These are phyloP conservation scores for Salix viminalis DNA, from an alignment of 345 rosid genomes.

Conservation along the genomic window DNA sequence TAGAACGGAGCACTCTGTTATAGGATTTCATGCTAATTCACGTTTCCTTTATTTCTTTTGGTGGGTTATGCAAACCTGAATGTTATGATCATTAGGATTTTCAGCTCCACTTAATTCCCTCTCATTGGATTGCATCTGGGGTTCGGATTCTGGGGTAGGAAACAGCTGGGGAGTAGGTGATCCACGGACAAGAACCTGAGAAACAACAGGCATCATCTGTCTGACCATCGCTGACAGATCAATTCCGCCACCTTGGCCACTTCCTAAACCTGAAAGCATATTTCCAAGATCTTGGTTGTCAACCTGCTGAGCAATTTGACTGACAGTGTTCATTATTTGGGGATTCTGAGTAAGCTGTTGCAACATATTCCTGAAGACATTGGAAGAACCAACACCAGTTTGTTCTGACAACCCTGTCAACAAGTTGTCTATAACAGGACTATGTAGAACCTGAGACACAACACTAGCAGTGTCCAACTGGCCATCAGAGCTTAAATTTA, in stretches of 20 bases:
- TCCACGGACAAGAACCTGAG: slow-evolving; percentile 58
- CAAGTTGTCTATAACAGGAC: slow-evolving; percentile 66
- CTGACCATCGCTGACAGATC: slow-evolving; percentile 83
- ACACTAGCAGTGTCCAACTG: slow-evolving; percentile 49
- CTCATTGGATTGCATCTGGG: slow-evolving; percentile 26
- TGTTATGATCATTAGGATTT: slow-evolving; percentile 26
- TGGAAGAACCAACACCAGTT: slow-evolving; percentile 75
- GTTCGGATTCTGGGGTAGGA: slow-evolving; percentile 24
- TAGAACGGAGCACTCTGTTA: not conserved
- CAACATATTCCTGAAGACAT: slow-evolving; percentile 73
- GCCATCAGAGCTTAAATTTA: slow-evolving; percentile 35
- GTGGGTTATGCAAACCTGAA: slow-evolving; percentile 39
- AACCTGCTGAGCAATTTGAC: slow-evolving; percentile 87
- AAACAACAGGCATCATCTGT: slow-evolving; percentile 94
- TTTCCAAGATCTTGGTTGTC: slow-evolving; percentile 67
- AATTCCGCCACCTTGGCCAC: slow-evolving; percentile 55
- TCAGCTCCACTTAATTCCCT: slow-evolving; percentile 18
- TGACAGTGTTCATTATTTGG: slow-evolving; percentile 72
- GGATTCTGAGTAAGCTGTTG: slow-evolving; percentile 82
- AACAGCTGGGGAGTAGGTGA: slow-evolving; percentile 24
- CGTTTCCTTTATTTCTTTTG: not conserved
- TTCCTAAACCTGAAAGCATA: slow-evolving; percentile 60
- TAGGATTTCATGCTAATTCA: not conserved
- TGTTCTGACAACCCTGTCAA: slow-evolving; percentile 67
- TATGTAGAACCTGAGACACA: slow-evolving; percentile 65